A percentile compares a stretch with the other conserved stretches of the same genome.
Conservation (phyloP, 495 filamentous ascomycete genomes). For the Penicillium waksmanii region DNA sequence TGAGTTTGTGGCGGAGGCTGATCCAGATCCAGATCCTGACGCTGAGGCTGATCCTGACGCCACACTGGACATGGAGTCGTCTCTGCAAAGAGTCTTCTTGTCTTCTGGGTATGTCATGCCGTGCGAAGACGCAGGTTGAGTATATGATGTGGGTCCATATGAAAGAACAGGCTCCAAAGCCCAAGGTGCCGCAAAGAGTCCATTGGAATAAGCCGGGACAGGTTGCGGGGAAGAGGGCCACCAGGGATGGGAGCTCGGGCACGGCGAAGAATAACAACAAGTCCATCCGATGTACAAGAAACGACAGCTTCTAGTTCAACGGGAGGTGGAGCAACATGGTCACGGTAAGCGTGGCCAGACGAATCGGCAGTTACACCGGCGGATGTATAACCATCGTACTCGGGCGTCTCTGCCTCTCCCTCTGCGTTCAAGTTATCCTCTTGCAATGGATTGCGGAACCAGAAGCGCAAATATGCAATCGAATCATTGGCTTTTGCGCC, state of each 20-base stretch:
- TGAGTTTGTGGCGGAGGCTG: background rate
- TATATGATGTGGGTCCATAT: constrained; percentile 16
- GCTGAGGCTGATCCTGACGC: background rate
- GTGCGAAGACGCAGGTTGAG: constrained; percentile 2
- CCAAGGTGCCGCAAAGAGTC: constrained; percentile 80
- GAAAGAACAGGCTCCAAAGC: constrained; percentile 62
- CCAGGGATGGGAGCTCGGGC: constrained; percentile 72
- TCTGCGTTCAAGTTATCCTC: constrained; percentile 44
- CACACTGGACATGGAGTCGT: constrained; percentile 8
- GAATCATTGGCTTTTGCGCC: constrained; percentile 92
- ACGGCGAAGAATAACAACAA: constrained; percentile 80
- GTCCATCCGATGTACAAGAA: constrained; percentile 86
- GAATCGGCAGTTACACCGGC: background rate
- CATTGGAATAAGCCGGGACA: constrained; percentile 53
- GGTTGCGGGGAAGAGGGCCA: constrained; percentile 42
- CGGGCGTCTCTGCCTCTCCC: constrained; percentile 5
- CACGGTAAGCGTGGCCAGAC: background rate
- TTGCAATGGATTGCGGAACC: constrained; percentile 72
- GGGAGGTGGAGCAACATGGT: constrained; percentile 13
- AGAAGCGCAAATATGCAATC: constrained; percentile 91
- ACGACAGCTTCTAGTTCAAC: constrained; percentile 85
- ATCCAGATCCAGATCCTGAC: background rate
- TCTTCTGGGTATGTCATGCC: constrained; percentile 11
- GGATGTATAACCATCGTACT: background rate
- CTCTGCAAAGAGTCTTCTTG: constrained; percentile 16